Percentiles rank a stretch among this genome's conserved stretches.
These are phyloP conservation scores for Hyaloscypha bicolor DNA, from an alignment of 495 filamentous ascomycete species.

Conservation along the genomic window DNA sequence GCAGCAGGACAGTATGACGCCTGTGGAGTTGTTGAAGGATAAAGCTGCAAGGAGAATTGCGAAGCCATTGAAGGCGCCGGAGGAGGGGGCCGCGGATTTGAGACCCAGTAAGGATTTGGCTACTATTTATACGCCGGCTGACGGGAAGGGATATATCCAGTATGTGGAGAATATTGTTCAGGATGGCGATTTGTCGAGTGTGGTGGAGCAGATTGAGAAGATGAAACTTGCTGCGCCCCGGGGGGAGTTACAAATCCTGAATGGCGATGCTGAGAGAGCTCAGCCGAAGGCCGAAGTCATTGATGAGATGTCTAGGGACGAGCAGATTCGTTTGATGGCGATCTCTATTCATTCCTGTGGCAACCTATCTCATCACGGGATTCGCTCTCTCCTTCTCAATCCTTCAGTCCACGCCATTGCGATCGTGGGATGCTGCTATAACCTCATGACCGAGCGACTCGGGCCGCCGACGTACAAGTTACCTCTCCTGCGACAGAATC, in stretches of 20 bases:
- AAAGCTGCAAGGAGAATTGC: constrained; percentile 41
- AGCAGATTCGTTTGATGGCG: constrained; percentile 64
- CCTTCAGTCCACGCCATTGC: constrained; percentile 84
- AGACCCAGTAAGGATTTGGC: constrained; percentile 47
- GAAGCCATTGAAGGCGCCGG: constrained; percentile 28
- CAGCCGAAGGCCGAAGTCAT: constrained; percentile 14
- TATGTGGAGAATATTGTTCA: constrained; percentile 64
- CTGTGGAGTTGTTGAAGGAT: constrained; percentile 42
- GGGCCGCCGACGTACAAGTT: constrained; percentile 85
- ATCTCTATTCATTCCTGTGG: constrained; percentile 97
- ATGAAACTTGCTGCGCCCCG: constrained; percentile 19
- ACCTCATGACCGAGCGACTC: constrained; percentile 87
- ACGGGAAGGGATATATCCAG: constrained; percentile 67
- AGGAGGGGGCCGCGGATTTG: constrained; percentile 45
- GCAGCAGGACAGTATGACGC: constrained; percentile 41
- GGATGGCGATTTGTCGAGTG: constrained; percentile 59
- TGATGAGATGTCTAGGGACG: constrained; percentile 30
- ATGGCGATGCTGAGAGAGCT: background rate
- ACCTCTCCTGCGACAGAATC: constrained; percentile 61
- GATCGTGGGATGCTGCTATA: constrained; percentile 97
- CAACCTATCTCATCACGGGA: constrained; percentile 92
- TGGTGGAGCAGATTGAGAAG: constrained; percentile 46
- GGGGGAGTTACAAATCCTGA: constrained; percentile 4
- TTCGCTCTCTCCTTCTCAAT: constrained; percentile 82
- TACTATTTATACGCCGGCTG: constrained; percentile 46